Evolutionary conservation across 2,329 filamentous ascomycete species (phyloP), one percentile per base, ranked within the genome.

Genomic region (Paracamarosporium sp.): DNA sequence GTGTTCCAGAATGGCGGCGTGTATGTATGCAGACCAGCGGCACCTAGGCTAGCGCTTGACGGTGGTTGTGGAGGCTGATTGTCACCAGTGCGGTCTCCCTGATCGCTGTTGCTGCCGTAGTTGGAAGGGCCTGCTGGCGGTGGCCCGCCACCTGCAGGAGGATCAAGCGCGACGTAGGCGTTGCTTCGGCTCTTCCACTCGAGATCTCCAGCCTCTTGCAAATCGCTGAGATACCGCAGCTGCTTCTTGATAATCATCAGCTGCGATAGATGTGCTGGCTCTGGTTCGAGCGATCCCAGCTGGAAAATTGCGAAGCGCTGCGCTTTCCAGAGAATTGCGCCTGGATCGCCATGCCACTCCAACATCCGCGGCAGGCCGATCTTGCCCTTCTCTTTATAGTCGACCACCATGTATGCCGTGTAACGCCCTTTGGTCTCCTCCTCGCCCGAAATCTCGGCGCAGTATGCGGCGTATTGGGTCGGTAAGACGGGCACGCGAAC

Each of bases 381-480:
- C 12, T 33, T 50, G 33, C 47, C 47, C 17, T 40, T 25, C 30
- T 50, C 31, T 25, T 38, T 50, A 22, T 50, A 50, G 31, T 50
- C 46, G 17, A 50, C 46, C 46, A 50, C 30, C 30, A 50, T 50
- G 46, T 50, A 50, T 38, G 46, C 46, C 31, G 31, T 50, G 46
- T 50, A 50, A 22, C 8, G 46, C 17, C 46, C 46, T 50, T 48
- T 30, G n/a, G 45, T 48, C 7, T 40, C 36, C 36, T 40, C 36
- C 46, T 38, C 31, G 30, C 31, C 46, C 15, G 46, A 50, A 2
- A 50, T 50, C 36, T 25, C 46, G 36, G 30, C 46, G 46, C 46
- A 50, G 46, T 50, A 36, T 36, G 46, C 46, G 25, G 46, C 46
- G 46, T 50, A 50, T 38, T 50, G 30, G 31, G 17, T 50, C 31